These are phyloP conservation scores for Rhizophora mangle DNA, from an alignment of 345 rosid genomes.

Conservation along the genomic window DNA sequence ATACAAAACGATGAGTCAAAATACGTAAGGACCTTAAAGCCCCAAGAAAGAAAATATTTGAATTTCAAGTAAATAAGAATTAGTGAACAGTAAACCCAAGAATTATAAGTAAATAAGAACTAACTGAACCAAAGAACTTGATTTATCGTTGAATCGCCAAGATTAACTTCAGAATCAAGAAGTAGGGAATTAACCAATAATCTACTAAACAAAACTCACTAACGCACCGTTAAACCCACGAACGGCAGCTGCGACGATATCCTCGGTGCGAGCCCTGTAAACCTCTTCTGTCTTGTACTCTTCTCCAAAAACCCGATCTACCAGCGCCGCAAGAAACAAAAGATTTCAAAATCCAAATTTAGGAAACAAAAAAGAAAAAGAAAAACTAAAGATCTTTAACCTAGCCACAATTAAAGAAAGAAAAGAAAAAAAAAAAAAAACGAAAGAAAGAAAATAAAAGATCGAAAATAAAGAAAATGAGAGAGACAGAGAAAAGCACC, in stretches of 20 bases:
- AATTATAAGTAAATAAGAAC: too few relatives aligned
- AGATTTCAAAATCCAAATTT: not conserved
- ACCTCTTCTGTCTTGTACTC: constrained; percentile 61
- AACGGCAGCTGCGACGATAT: constrained; percentile 78
- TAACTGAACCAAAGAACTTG: too few relatives aligned
- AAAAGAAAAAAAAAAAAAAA: not conserved
- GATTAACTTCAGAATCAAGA: not conserved
- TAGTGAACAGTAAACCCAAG: too few relatives aligned
- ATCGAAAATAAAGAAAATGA: not conserved
- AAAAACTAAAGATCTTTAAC: not conserved
- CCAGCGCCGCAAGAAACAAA: not conserved
- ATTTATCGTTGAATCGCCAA: too few relatives aligned
- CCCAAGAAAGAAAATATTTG: too few relatives aligned
- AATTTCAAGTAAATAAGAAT: too few relatives aligned
- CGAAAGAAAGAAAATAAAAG: not conserved
- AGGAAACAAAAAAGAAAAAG: not conserved
- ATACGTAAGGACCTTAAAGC: not conserved
- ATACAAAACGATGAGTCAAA: not conserved
- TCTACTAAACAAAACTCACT: not conserved
- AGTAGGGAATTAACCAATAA: not conserved
- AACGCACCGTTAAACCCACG: constrained; percentile 84
- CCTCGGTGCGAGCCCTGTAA: constrained; percentile 67
- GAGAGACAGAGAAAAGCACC: constrained; percentile 36
- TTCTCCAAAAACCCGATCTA: constrained; percentile 69
- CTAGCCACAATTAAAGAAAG: not conserved